These are phyloP conservation scores for Aleurites moluccanus DNA, from an alignment of 441 rosid genomes.

Conservation along the genomic window DNA sequence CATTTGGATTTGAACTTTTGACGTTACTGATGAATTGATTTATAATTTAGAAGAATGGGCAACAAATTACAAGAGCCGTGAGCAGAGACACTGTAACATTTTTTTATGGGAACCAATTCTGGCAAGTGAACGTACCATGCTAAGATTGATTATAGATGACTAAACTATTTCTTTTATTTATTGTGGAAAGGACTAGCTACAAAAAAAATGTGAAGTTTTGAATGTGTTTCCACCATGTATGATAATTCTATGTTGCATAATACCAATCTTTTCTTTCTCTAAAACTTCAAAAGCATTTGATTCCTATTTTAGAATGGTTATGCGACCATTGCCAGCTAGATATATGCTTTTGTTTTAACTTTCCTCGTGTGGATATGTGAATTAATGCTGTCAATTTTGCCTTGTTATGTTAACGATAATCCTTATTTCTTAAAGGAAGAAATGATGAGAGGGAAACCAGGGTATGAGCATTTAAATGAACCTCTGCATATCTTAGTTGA, in stretches of 20 bases:
- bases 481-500: slow-evolving; percentile 95
- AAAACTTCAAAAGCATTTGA: background rate
- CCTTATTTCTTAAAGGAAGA: slow-evolving; percentile 72
- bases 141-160: background rate
- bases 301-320: background rate
- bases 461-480: slow-evolving; percentile 98
- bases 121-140: background rate
- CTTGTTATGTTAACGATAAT: background rate
- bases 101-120: background rate
- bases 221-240: background rate
- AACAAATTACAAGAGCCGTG: background rate
- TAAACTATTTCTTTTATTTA: background rate
- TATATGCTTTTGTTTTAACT: slow-evolving; percentile 6
- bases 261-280: background rate
- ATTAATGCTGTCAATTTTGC: slow-evolving; percentile 7
- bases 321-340: background rate
- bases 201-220: background rate
- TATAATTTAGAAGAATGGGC: background rate
- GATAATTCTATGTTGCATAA: background rate
- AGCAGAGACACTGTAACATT: background rate
- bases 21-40: background rate
- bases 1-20: too few species aligned
- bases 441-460: slow-evolving; percentile 95
- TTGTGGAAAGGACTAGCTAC: background rate
- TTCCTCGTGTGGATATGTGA: background rate